Evolutionary conservation across 129 eudicot species (phyloP).

Genomic region (Chrysanthemum makinoi): DNA sequence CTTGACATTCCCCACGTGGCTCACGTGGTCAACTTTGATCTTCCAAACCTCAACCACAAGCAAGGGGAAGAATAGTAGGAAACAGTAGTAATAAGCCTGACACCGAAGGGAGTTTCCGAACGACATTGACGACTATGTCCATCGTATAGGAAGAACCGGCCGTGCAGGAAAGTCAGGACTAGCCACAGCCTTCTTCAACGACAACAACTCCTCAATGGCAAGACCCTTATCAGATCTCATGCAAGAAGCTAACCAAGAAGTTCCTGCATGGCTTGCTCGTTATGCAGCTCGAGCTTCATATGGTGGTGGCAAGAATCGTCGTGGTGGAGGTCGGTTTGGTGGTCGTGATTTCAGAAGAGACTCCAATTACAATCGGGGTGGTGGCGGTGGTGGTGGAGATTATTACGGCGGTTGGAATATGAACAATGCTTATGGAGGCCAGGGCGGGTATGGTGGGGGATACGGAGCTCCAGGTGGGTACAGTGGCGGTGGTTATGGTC

Average conservation of each 20-base stretch:
- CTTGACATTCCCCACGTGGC: constrained; percentile 96
- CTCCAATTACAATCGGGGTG: constrained; percentile 46
- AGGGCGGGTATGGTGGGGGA: constrained; percentile 24
- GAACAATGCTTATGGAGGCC: constrained; percentile 40
- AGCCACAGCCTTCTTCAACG: constrained; percentile 92
- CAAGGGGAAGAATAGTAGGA: too few relatives aligned
- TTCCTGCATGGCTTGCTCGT: constrained; percentile 80
- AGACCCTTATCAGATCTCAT: constrained; percentile 76
- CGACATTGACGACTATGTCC: constrained; percentile 92
- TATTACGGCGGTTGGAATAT: constrained; percentile 51
- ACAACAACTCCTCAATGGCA: constrained; percentile 72
- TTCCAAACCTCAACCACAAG: too few relatives aligned
- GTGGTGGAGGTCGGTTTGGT: constrained; percentile 75
- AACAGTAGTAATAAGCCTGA: too few relatives aligned
- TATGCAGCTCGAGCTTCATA: constrained; percentile 61
- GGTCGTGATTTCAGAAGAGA: constrained; percentile 80
- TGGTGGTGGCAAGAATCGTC: constrained; percentile 60
- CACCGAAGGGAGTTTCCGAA: too few relatives aligned
- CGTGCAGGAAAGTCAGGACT: constrained; percentile 91
- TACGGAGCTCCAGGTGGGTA: constrained; percentile 32
- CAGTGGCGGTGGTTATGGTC: constrained; percentile 34
- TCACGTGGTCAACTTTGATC: constrained; percentile 91
- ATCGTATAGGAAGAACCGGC: constrained; percentile 94
- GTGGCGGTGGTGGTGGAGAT: constrained; percentile 47
- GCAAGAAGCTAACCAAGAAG: constrained; percentile 95